These are phyloP conservation scores for Microbotryum silenes-acaulis DNA, from an alignment of 1,284 basidiomycete species.

Conservation along the genomic window DNA sequence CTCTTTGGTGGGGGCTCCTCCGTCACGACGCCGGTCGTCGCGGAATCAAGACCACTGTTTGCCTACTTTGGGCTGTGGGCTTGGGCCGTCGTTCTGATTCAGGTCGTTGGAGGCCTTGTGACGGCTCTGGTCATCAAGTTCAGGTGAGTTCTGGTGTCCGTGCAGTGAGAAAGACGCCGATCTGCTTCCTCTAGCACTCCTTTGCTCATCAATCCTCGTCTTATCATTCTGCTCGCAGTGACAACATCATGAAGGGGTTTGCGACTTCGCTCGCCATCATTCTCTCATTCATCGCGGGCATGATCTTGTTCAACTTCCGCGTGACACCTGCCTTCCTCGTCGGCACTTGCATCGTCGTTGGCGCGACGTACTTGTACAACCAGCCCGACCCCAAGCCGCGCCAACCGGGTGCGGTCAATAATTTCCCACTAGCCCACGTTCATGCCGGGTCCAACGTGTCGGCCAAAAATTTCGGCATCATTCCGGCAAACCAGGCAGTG, in stretches of 20 bases:
- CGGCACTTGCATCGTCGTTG: constrained; percentile 71
- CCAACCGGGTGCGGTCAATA: too few species aligned
- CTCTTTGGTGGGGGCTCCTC: constrained; percentile 16
- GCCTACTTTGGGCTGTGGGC: constrained; percentile 80
- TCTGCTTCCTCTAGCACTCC: too few species aligned
- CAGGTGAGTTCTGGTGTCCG: constrained; percentile 42
- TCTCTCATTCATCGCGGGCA: constrained; percentile 81
- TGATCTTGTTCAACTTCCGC: constrained; percentile 76
- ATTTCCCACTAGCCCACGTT: too few species aligned
- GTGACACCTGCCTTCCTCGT: constrained; percentile 76
- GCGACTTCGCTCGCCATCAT: constrained; percentile 88
- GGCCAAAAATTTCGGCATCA: too few species aligned
- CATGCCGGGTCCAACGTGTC: too few species aligned
- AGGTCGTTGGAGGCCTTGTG: constrained; percentile 81
- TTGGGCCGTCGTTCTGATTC: constrained; percentile 78
- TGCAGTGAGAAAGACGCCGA: background rate
- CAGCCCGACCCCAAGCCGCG: constrained; percentile 42
- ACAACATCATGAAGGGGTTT: constrained; percentile 84
- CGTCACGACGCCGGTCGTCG: background rate
- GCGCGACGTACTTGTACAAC: constrained; percentile 85
- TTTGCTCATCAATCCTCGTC: background rate
- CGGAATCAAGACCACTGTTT: constrained; percentile 46
- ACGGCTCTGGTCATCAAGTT: constrained; percentile 61
- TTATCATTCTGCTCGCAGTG: constrained; percentile 35
- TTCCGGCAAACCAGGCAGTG: too few species aligned